A percentile compares a stretch with the other conserved stretches of the same genome.
Evolutionary conservation across 2,329 filamentous ascomycete genomes (phyloP).

Genomic region (Drechslerella dactyloides): DNA sequence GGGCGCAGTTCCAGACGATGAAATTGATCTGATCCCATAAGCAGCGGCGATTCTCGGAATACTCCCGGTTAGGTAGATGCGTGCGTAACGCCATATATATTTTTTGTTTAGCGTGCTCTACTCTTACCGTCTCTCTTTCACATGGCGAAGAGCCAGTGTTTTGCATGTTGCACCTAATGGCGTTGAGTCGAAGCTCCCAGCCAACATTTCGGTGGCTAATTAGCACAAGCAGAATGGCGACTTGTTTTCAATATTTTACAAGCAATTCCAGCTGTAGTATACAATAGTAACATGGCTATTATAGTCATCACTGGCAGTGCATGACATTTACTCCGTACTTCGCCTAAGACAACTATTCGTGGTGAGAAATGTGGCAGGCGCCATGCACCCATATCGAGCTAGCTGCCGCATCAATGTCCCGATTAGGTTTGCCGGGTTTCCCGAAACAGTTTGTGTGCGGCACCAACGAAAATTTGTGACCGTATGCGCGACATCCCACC

Average conservation of each 20-base stretch:
- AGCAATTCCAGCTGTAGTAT: too few species aligned
- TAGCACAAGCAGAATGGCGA: too few species aligned
- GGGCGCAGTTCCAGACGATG: constrained; percentile 51
- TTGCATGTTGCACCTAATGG: constrained; percentile 1
- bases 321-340: too few species aligned
- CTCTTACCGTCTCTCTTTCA: background rate
- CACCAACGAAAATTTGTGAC: constrained; percentile 19
- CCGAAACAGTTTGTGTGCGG: constrained; percentile 26
- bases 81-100: background rate
- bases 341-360: too few species aligned
- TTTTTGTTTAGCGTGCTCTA: constrained; percentile 18
- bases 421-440: background rate
- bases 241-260: too few species aligned
- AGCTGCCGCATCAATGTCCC: constrained; percentile 6
- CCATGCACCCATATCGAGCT: too few species aligned
- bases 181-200: background rate
- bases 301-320: too few species aligned
- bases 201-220: background rate
- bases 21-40: constrained; percentile 36
- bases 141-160: background rate
- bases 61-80: background rate
- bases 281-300: too few species aligned
- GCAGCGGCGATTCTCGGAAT: background rate
- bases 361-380: too few species aligned
- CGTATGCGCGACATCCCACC: constrained; percentile 3